Evolutionary conservation across 768 basidiomycete species (phyloP).

Genomic region (Naematelia aurantialba): DNA sequence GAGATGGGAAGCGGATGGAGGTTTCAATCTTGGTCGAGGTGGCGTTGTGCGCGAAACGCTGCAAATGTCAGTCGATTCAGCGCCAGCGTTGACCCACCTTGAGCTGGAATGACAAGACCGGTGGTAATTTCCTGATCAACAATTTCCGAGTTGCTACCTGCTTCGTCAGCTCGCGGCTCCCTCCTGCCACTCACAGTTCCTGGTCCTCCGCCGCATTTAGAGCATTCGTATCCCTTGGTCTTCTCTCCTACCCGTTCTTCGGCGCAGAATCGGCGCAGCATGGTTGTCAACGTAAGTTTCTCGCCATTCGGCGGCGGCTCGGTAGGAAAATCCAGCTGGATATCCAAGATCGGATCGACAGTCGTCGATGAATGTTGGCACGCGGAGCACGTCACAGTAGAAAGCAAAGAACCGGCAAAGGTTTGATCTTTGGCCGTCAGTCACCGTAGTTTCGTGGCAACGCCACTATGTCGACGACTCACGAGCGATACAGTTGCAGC

Average conservation of each 20-base stretch:
- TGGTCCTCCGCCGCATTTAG: conserved; percentile 60
- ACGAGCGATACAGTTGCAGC: conserved; percentile 83
- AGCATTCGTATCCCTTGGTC: conserved; percentile 74
- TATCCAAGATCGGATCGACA: conserved; percentile 82
- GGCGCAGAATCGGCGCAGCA: conserved; percentile 67
- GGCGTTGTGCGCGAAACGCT: conserved; percentile 88
- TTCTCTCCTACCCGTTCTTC: conserved; percentile 70
- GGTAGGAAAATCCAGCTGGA: conserved; percentile 74
- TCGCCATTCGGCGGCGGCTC: conserved; percentile 33
- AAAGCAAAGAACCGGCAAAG: conserved; percentile 80
- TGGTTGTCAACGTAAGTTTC: conserved; percentile 69
- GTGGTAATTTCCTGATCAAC: conserved; percentile 77
- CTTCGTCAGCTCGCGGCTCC: not conserved
- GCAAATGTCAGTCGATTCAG: conserved; percentile 11
- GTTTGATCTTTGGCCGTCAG: conserved; percentile 58
- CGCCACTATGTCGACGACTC: conserved; percentile 9
- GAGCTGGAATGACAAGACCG: conserved; percentile 89
- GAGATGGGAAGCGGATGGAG: conserved; percentile 73
- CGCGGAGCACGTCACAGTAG: conserved; percentile 81
- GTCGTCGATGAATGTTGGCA: conserved; percentile 76
- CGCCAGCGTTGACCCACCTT: conserved; percentile 65
- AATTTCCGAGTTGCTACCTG: conserved; percentile 80
- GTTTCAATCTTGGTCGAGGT: conserved; percentile 79
- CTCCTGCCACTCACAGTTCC: conserved; percentile 25
- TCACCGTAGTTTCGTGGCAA: not conserved